phyloP scores from a whole-genome alignment of 305 asterid genomes.

The Fraxinus sp. region DNA sequence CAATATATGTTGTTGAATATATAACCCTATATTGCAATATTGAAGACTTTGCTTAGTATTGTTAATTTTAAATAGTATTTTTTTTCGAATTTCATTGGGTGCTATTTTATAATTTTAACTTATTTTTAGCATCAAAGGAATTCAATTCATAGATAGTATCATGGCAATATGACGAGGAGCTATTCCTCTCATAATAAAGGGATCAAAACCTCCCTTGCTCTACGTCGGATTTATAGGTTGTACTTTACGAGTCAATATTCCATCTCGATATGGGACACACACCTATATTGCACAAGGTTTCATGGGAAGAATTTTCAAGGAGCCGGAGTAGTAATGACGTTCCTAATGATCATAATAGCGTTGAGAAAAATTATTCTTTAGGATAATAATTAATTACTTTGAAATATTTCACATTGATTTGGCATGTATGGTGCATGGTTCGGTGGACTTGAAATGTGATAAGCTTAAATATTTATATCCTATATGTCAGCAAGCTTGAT shows the following conservation, averaged over 20 bases:
- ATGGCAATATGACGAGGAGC: neutral
- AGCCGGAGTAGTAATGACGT: neutral
- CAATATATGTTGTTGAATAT: neutral
- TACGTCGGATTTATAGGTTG: neutral
- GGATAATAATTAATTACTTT: neutral
- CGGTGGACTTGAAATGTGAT: neutral
- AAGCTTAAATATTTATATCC: neutral
- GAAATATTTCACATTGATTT: neutral
- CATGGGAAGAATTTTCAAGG: neutral
- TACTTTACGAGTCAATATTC: too few species aligned
- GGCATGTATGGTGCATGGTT: neutral
- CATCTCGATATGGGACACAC: neutral
- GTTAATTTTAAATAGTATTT: neutral
- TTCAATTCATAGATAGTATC: neutral
- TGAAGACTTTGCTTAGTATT: neutral
- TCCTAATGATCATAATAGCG: neutral
- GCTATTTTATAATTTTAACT: neutral
- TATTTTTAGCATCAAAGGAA: neutral
- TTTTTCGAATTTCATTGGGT: neutral
- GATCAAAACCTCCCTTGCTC: neutral
- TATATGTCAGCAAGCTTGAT: neutral
- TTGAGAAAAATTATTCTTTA: neutral
- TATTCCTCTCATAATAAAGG: neutral
- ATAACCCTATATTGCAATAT: neutral
- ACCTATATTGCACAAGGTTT: neutral